These are phyloP conservation scores for Pholiota molesta DNA, from an alignment of 768 basidiomycete genomes.

Conservation along the genomic window DNA sequence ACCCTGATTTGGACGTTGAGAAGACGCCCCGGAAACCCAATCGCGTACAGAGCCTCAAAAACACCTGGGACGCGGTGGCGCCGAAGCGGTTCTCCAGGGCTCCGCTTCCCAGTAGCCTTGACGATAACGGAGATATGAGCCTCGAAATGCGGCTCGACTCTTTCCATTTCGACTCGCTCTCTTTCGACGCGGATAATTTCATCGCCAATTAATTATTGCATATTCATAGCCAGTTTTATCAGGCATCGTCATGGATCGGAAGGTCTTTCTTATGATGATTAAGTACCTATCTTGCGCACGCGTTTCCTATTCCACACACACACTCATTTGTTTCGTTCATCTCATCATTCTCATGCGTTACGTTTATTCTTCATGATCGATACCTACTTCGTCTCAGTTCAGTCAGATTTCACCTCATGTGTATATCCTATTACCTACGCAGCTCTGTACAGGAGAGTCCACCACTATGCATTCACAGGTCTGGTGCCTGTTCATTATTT, in stretches of 20 bases:
- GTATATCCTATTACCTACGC: conserved; percentile 13
- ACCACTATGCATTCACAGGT: conserved; percentile 7
- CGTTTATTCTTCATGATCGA: conserved; percentile 19
- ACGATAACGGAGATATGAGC: conserved; percentile 41
- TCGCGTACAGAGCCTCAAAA: neutral
- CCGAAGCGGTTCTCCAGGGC: neutral
- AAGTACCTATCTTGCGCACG: conserved; percentile 6
- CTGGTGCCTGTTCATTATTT: conserved; percentile 6
- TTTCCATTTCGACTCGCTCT: conserved; percentile 71
- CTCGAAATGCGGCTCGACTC: conserved; percentile 74
- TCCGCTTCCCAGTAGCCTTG: neutral
- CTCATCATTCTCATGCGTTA: conserved; percentile 1
- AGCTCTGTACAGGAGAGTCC: conserved; percentile 14
- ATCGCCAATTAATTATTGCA: conserved; percentile 6
- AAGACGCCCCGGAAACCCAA: conserved; percentile 8
- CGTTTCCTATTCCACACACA: conserved; percentile 3
- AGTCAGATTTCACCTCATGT: conserved; percentile 13
- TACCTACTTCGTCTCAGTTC: conserved; percentile 8
- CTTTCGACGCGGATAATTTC: conserved; percentile 67
- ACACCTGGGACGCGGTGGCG: conserved; percentile 6
- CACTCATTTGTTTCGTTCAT: conserved; percentile 11
- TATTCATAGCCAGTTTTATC: conserved; percentile 1
- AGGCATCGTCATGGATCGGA: conserved; percentile 1
- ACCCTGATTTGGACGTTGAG: neutral
- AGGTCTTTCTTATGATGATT: neutral